Conservation (phyloP, 495 filamentous ascomycete species). For the Rostrohypoxylon terebratum region DNA sequence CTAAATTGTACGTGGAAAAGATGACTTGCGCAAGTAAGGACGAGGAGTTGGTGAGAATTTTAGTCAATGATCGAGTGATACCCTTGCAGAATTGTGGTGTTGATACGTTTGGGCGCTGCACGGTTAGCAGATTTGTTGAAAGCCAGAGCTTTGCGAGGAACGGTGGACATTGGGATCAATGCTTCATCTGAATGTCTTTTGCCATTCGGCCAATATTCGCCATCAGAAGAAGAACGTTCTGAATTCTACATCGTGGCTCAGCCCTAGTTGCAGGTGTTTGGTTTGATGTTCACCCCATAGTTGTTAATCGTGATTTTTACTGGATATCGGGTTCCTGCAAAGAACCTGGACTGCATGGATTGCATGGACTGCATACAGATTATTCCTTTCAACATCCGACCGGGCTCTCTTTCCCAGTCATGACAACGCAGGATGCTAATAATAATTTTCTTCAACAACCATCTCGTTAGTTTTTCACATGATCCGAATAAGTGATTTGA, state of each 20-base stretch:
- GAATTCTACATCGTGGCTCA: slow-evolving; percentile 19
- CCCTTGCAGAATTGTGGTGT: slow-evolving; percentile 73
- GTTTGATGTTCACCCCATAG: slow-evolving; percentile 21
- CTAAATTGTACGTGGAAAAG: slow-evolving; percentile 84
- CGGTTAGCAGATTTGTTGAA: slow-evolving; percentile 71
- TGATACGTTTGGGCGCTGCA: slow-evolving; percentile 76
- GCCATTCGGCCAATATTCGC: slow-evolving; percentile 6
- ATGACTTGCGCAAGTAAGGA: slow-evolving; percentile 69
- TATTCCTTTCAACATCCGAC: slow-evolving; percentile 3
- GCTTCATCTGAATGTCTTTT: slow-evolving; percentile 62
- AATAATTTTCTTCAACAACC: slow-evolving; percentile 23
- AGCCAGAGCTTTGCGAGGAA: slow-evolving; percentile 75
- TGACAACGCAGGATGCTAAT: slow-evolving; percentile 33
- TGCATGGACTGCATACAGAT: too few relatives aligned
- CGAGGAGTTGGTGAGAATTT: slow-evolving; percentile 74
- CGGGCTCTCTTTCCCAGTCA: background rate
- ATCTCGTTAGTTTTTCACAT: slow-evolving; percentile 19
- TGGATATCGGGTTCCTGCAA: background rate
- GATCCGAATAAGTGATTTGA: slow-evolving; percentile 12
- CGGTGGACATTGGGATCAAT: slow-evolving; percentile 78
- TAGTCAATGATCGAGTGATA: slow-evolving; percentile 86
- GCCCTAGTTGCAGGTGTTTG: slow-evolving; percentile 17
- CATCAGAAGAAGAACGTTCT: slow-evolving; percentile 20
- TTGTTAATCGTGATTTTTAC: slow-evolving; percentile 16
- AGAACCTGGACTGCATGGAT: slow-evolving; percentile 3